Conservation (phyloP, 306 rosid species). For the Vachellia collinsii region DNA sequence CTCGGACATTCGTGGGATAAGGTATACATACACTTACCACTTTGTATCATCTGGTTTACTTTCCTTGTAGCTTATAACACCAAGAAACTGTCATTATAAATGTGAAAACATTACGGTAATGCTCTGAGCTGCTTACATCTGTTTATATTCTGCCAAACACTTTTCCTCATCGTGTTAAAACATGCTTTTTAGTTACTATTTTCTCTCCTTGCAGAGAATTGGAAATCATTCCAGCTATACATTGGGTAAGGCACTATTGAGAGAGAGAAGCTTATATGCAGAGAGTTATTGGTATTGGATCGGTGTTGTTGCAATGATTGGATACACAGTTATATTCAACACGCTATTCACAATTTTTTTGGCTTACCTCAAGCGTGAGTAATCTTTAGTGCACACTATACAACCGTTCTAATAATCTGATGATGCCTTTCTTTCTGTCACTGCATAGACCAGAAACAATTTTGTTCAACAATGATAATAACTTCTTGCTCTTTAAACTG, state of each 20-base stretch:
- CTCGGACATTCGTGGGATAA: slow-evolving; percentile 94
- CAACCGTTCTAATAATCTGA: slow-evolving; percentile 26
- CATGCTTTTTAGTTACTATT: slow-evolving; percentile 6
- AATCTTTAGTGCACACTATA: slow-evolving; percentile 18
- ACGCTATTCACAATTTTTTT: slow-evolving; percentile 78
- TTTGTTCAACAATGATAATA: background rate
- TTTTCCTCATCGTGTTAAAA: slow-evolving; percentile 7
- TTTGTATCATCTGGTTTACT: slow-evolving; percentile 15
- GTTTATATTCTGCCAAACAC: background rate
- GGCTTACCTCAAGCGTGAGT: slow-evolving; percentile 94
- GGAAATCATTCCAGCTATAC: slow-evolving; percentile 57
- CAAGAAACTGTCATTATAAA: background rate
- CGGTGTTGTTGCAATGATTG: slow-evolving; percentile 92
- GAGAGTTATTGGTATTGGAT: slow-evolving; percentile 99
- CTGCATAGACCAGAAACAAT: slow-evolving; percentile 32
- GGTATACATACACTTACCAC: slow-evolving; percentile 47
- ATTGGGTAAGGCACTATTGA: slow-evolving; percentile 76
- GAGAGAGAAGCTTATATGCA: slow-evolving; percentile 65
- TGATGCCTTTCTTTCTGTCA: slow-evolving; percentile 27
- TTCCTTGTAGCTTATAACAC: background rate
- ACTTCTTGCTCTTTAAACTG: slow-evolving; percentile 11
- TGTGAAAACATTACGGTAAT: slow-evolving; percentile 20
- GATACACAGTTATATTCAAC: slow-evolving; percentile 90
- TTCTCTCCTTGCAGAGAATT: slow-evolving; percentile 48
- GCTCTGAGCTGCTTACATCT: slow-evolving; percentile 14